Evolutionary conservation across 495 filamentous ascomycete species (phyloP), one percentile per base, ranked within the genome.

Genomic region (Lasiosphaeria miniovina): DNA sequence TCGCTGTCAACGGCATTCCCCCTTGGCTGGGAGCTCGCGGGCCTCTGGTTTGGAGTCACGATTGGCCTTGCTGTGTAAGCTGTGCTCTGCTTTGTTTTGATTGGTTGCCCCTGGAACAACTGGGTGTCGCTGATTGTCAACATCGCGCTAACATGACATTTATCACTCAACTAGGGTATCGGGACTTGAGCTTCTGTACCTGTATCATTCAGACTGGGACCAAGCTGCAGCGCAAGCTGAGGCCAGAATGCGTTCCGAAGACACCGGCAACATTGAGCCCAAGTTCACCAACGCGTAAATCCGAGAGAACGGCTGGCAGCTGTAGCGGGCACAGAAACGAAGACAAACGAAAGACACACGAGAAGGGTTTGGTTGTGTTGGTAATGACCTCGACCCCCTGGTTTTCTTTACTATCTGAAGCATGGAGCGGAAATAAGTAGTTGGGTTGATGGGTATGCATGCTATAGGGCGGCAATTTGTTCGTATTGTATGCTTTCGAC

Each of bases 21-120:
- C 0, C 70, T 90, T 7, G 71, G 72, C 35, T 91, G 86, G 87
- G 80, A 84, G 34, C 71, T 93, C 48, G 73, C 80, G 56, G 88
- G 90, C 8, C 74, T 95, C 32, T 93, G 90, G 90, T 74, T 77
- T 32, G 88, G 88, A 24, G 76, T 90, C 15, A 84, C 86, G 0
- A 67, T 86, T 58, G 87, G 84, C 2, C 74, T 89, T 7, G 68
- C 75, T 38, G 71, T 86, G 69, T 68, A 51, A 65, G 65, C 60
- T 5, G 17, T 34, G 7, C 12, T 36, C 0, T 40, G 49, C 36
- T 14, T 45, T 49, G 5, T 4, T 54, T 35, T 11, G 14, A 3
- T 33, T 11, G 9, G 4, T 32, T 52, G 4, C 31, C 9, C 24
- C 11, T 33, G 49, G 2, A 24, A 24, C 55, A 41, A 4, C 34